Conservation (phyloP, 164 flowering plant genomes). For the Tetracentron sinense region DNA sequence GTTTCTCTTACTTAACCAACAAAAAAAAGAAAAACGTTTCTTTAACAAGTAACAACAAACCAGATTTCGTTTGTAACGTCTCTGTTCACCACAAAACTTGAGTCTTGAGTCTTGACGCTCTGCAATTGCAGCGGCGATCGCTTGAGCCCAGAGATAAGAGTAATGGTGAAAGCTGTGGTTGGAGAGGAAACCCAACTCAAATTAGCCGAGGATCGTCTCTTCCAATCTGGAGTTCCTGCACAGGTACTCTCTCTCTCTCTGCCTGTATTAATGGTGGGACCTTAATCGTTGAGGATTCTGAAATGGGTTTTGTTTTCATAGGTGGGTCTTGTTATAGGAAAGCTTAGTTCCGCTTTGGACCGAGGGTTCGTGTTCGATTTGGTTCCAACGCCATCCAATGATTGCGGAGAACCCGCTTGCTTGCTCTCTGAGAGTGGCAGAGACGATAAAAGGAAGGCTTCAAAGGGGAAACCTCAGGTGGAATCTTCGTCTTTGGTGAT, state of each 20-base stretch:
- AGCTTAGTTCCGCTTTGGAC: conserved; percentile 53
- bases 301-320: conserved; percentile 18
- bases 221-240: conserved; percentile 40
- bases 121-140: too few relatives aligned
- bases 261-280: neutral
- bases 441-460: conserved; percentile 44
- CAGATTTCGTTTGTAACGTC: too few relatives aligned
- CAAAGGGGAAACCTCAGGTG: conserved; percentile 48
- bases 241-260: conserved; percentile 38
- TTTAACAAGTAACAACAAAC: too few relatives aligned
- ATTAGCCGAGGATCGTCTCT: conserved; percentile 62
- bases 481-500: conserved; percentile 43
- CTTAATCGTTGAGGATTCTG: neutral
- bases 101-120: too few relatives aligned
- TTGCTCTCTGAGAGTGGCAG: conserved; percentile 35
- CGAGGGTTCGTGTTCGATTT: conserved; percentile 71
- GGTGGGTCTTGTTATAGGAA: conserved; percentile 88
- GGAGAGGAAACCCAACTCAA: conserved; percentile 77
- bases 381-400: conserved; percentile 76
- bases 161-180: conserved; percentile 74
- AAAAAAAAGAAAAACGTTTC: too few relatives aligned
- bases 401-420: conserved; percentile 68
- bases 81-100: too few relatives aligned
- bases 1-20: too few relatives aligned
- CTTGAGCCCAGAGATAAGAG: too few relatives aligned